phyloP scores from a whole-genome alignment of 495 filamentous ascomycete species.

The Chaetomium tenue region DNA sequence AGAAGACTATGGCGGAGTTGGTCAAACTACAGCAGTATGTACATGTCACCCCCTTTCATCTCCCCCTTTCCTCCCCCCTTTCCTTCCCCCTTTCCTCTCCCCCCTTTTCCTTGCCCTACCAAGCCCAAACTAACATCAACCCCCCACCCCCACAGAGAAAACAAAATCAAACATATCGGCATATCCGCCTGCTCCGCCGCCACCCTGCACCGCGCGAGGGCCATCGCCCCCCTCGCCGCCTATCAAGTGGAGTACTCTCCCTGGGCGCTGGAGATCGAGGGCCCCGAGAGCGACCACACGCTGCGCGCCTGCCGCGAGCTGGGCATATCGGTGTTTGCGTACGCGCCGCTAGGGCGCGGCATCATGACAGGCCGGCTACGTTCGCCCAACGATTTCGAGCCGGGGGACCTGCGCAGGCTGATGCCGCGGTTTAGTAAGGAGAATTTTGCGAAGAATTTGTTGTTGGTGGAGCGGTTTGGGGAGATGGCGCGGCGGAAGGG shows the following conservation, averaged over 20 bases:
- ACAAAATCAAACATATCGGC: conserved; percentile 55
- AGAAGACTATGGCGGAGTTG: conserved; percentile 60
- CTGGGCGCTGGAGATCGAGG: conserved; percentile 48
- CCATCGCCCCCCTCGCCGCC: conserved; percentile 40
- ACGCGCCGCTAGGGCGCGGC: conserved; percentile 51
- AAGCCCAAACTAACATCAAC: background rate
- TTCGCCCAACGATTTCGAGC: conserved; percentile 39
- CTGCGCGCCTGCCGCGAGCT: conserved; percentile 48
- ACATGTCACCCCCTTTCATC: no score
- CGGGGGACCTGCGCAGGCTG: conserved; percentile 40
- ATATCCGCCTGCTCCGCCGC: conserved; percentile 42
- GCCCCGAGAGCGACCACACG: conserved; percentile 34
- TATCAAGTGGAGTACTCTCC: conserved; percentile 51
- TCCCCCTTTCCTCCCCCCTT: background rate
- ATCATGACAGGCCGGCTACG: conserved; percentile 44
- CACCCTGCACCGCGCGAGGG: conserved; percentile 43
- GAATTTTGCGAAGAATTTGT: conserved; percentile 56
- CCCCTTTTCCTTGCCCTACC: background rate
- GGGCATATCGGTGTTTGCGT: conserved; percentile 48
- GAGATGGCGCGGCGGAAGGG: conserved; percentile 50
- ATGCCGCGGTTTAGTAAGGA: conserved; percentile 49
- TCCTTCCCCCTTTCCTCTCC: background rate
- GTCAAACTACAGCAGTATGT: conserved; percentile 39
- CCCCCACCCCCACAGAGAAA: conserved; percentile 31
- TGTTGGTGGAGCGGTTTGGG: conserved; percentile 49